Evolutionary conservation across 1,284 basidiomycete genomes (phyloP).

Genomic region (Inonotus obliquus): DNA sequence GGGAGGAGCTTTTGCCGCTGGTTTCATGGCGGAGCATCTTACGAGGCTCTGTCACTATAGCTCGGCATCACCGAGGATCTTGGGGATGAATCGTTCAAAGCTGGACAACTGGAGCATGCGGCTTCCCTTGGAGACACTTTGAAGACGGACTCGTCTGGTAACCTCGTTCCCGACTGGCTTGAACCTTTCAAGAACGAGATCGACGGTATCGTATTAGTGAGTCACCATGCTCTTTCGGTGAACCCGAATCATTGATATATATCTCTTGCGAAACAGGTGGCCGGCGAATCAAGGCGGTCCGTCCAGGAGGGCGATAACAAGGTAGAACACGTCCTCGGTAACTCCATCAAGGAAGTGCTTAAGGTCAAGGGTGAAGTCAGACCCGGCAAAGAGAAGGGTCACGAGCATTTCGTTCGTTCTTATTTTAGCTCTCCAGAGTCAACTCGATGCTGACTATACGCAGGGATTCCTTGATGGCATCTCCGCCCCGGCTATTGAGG

Average conservation of each 20-base stretch:
- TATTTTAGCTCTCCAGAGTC: neutral
- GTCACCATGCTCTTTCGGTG: neutral
- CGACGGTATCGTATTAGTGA: slow-evolving; percentile 33
- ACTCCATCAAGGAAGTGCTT: slow-evolving; percentile 29
- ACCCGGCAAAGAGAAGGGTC: slow-evolving; percentile 31
- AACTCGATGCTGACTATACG: neutral
- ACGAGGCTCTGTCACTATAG: neutral
- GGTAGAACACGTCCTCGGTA: slow-evolving; percentile 25
- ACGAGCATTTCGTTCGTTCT: slow-evolving; percentile 30
- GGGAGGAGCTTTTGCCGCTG: neutral
- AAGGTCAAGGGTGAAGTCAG: slow-evolving; percentile 30
- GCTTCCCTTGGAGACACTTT: slow-evolving; percentile 26
- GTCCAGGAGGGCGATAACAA: slow-evolving; percentile 23
- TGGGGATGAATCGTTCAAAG: slow-evolving; percentile 28
- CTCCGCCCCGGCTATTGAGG: slow-evolving; percentile 39
- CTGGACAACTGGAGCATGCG: slow-evolving; percentile 31
- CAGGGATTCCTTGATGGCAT: slow-evolving; percentile 43
- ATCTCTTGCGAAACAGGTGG: slow-evolving; percentile 19
- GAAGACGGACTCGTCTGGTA: slow-evolving; percentile 3
- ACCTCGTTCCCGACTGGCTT: slow-evolving; percentile 30
- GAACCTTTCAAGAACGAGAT: slow-evolving; percentile 31
- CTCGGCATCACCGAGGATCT: slow-evolving; percentile 34
- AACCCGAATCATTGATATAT: neutral
- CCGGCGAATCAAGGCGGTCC: slow-evolving; percentile 28
- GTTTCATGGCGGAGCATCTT: neutral